Evolutionary conservation across 306 rosid genomes (phyloP).

Genomic region (Prosopis cineraria): DNA sequence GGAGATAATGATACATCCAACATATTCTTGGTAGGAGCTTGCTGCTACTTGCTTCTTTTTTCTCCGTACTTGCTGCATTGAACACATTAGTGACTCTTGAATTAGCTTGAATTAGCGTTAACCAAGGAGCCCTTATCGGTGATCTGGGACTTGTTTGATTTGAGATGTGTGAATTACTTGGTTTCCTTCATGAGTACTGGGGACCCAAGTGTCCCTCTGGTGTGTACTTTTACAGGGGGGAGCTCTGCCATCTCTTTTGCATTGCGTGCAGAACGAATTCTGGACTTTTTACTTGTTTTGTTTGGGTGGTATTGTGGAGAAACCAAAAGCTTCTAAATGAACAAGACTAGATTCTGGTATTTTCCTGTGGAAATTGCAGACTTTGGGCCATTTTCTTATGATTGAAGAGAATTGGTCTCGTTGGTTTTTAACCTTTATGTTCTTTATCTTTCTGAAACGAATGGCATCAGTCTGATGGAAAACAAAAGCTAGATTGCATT

Average conservation of each 20-base stretch:
- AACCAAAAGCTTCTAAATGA: conserved; percentile 41
- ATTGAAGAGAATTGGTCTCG: conserved; percentile 40
- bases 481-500: conserved; percentile 40
- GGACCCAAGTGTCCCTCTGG: conserved; percentile 70
- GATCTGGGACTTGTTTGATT: conserved; percentile 37
- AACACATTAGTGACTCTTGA: conserved; percentile 46
- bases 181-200: conserved; percentile 75
- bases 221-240: conserved; percentile 61
- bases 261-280: conserved; percentile 26
- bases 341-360: conserved; percentile 40
- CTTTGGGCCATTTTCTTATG: conserved; percentile 46
- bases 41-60: conserved; percentile 50
- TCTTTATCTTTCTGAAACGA: conserved; percentile 38
- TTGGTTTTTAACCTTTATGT: conserved; percentile 41
- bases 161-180: conserved; percentile 54
- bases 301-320: conserved; percentile 44
- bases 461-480: conserved; percentile 23
- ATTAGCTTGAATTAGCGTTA: conserved; percentile 44
- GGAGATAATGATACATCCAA: conserved; percentile 56
- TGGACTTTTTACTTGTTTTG: conserved; percentile 47
- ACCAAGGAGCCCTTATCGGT: conserved; percentile 42
- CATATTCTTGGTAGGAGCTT: conserved; percentile 61
- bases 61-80: conserved; percentile 50
- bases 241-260: conserved; percentile 43
- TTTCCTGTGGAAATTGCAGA: conserved; percentile 43